Percentiles rank a stretch among this genome's conserved stretches.
Conservation (phyloP, 2,329 filamentous ascomycete genomes). For the Aspergillus fijiensis region DNA sequence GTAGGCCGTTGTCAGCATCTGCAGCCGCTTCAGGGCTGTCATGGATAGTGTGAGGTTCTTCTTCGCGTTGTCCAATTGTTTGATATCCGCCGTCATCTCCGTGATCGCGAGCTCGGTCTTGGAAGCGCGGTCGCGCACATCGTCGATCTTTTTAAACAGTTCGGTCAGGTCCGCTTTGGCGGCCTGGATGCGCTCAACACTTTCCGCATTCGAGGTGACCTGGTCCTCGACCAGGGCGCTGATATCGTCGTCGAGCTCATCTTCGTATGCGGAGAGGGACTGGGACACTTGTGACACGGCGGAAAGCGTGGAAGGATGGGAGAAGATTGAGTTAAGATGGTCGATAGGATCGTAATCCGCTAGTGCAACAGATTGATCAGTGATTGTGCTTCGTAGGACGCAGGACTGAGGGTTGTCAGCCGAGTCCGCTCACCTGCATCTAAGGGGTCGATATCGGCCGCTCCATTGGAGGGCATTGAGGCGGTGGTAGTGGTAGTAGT, state of each 20-base stretch:
- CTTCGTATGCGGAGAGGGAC: slow-evolving; percentile 70
- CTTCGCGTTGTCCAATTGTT: slow-evolving; percentile 93
- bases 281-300: slow-evolving; percentile 73
- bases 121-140: slow-evolving; percentile 81
- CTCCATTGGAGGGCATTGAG: slow-evolving; percentile 40
- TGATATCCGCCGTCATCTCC: slow-evolving; percentile 98
- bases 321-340: slow-evolving; percentile 91
- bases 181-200: slow-evolving; percentile 84
- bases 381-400: slow-evolving; percentile 6
- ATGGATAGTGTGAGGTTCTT: slow-evolving; percentile 94
- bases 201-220: slow-evolving; percentile 80
- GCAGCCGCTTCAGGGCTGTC: slow-evolving; percentile 93
- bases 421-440: slow-evolving; percentile 43
- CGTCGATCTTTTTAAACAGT: slow-evolving; percentile 93
- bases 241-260: slow-evolving; percentile 81
- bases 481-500: slow-evolving; percentile 30
- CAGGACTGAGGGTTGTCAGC: background rate
- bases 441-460: slow-evolving; percentile 40
- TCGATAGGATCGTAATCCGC: slow-evolving; percentile 89
- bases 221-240: slow-evolving; percentile 69
- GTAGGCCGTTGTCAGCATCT: slow-evolving; percentile 99
- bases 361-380: slow-evolving; percentile 30
- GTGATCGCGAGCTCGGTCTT: slow-evolving; percentile 95
- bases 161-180: slow-evolving; percentile 86
- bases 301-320: slow-evolving; percentile 79